Conservation (phyloP, 139 green algal genomes). For the Chlamydomonas urium region DNA sequence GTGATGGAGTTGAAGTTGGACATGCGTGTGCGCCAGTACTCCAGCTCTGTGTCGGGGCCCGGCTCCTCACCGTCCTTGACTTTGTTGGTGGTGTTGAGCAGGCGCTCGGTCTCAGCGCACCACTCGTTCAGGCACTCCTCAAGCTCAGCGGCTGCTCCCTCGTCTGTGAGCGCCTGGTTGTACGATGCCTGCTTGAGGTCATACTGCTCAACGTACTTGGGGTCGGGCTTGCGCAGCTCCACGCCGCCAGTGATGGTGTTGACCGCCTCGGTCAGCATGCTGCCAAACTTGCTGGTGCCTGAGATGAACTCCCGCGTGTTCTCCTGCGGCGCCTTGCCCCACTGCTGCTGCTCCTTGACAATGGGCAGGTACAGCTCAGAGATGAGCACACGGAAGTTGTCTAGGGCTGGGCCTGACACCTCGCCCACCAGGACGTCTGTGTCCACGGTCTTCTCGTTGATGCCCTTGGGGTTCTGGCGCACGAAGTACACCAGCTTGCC, state of each 20-base stretch:
- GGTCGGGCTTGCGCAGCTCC: slow-evolving; percentile 67
- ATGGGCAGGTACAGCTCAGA: slow-evolving; percentile 78
- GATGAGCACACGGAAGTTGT: slow-evolving; percentile 66
- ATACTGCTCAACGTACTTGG: slow-evolving; percentile 45
- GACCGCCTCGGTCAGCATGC: slow-evolving; percentile 66
- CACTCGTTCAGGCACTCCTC: slow-evolving; percentile 63
- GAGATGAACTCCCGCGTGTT: slow-evolving; percentile 40
- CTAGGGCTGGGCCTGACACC: slow-evolving; percentile 50
- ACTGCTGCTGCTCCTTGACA: slow-evolving; percentile 61
- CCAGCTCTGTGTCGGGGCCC: slow-evolving; percentile 82
- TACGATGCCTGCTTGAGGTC: slow-evolving; percentile 58
- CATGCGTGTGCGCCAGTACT: slow-evolving; percentile 81
- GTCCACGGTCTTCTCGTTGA: slow-evolving; percentile 65
- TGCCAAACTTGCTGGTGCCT: slow-evolving; percentile 58
- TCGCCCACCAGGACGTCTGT: slow-evolving; percentile 45
- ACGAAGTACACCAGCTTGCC: slow-evolving; percentile 71
- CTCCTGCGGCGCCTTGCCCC: slow-evolving; percentile 53
- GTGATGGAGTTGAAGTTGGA: slow-evolving; percentile 76
- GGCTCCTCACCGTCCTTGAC: slow-evolving; percentile 56
- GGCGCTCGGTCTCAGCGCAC: slow-evolving; percentile 56
- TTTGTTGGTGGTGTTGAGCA: slow-evolving; percentile 50
- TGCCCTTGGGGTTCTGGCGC: slow-evolving; percentile 58
- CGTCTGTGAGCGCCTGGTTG: slow-evolving; percentile 51
- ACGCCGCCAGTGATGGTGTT: slow-evolving; percentile 55
- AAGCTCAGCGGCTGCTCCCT: slow-evolving; percentile 20